Evolutionary conservation across 805 yeast species (phyloP), one percentile per base, ranked within the genome.

Genomic region (Metschnikowia bowlesiae): DNA sequence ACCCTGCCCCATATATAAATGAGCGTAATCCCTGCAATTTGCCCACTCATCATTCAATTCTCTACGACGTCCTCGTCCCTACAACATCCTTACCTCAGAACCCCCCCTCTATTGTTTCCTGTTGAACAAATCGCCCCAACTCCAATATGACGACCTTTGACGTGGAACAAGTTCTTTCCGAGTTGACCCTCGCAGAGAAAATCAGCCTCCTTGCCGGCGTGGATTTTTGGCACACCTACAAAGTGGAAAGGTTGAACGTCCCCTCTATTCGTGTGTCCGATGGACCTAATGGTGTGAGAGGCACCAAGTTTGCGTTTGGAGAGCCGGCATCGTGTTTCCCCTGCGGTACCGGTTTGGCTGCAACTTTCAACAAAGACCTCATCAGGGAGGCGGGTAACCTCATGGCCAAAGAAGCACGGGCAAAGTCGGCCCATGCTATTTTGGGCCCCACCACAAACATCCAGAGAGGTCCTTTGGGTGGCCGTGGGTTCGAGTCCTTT

Each of bases 141-240:
- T 29, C 8, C 22, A 39, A 26, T 7, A 56, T 56, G 59, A 44
- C 59, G 13, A 54, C 45, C 36, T 46, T 66, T 39, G 60, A 67
- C 56, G 58, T 66, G 46, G 69, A 66, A 38, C 38, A 53, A 32
- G 50, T 51, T 2, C 57, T 67, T 26, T 44, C 56, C 16, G 55
- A 63, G 54, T 56, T 69, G 45, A 62, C 68, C 26, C 49, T 61
- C 3, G 52, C 52, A 9, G 70, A 67, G 46, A 67, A 66, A 39
- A 56, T 63, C 44, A 44, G 56, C 3, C 63, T 75, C n/a, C 42
- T 68, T 33, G 59, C 75, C 14, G 79, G 82, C 33, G 60, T 62
- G 39, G 82, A 79, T 58, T 69, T 70, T 61, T 79, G 83, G 82
- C 82, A 78, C 63, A 79, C 83, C 2, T 57, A 49, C 47, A 58